Evolutionary conservation across 2,329 filamentous ascomycete species (phyloP), one percentile per base, ranked within the genome.

Genomic region (Podosphaera aphanis): DNA sequence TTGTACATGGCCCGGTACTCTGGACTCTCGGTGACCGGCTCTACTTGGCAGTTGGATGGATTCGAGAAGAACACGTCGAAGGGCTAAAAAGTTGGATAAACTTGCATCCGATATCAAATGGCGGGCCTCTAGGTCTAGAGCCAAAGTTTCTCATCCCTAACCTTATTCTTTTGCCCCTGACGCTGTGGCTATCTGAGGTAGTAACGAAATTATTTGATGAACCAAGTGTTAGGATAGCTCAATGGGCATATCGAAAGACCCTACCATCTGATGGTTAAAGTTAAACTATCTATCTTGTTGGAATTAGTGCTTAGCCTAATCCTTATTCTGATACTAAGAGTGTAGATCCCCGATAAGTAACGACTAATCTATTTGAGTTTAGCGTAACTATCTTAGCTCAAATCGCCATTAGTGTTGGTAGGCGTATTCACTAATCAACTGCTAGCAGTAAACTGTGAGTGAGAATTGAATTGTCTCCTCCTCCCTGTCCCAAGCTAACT

Each of bases 41-140:
- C 1, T 81, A 81, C 57, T 65, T 69, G 4, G 71, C 72, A 6
- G 65, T 66, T 0, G 77, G 78, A 8, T 76, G 70, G 63, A 54
- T 60, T 2, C 66, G 67, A 40, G 60, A 65, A 1, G 60, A 63
- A 13, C 67, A 76, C 49, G 55, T 63, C 23, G 55, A 66, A n/a
- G 61, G 66, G 31, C 5, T 54, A 15, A 72, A 1, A 65, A 64
- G 50, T 61, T 81, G 51, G 78, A 74, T 52, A 70, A 74, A 2
- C 71, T 75, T 54, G 69, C 74, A 13, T 68, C 76, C 31, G 73
- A 65, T 56, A 69, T 76, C 56, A 66, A 66, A 56, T 76, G 77
- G 58, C 74, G 74, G 74, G 74, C 78, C 60, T 0, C 55, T 74
- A 46, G 77, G 77, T 0, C 54, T 83, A 31, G 75, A 80, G 58